Percentiles rank a stretch among this genome's conserved stretches.
Evolutionary conservation across 352 stramenopile genomes (phyloP).

Genomic region (Phytophthora crassamura): DNA sequence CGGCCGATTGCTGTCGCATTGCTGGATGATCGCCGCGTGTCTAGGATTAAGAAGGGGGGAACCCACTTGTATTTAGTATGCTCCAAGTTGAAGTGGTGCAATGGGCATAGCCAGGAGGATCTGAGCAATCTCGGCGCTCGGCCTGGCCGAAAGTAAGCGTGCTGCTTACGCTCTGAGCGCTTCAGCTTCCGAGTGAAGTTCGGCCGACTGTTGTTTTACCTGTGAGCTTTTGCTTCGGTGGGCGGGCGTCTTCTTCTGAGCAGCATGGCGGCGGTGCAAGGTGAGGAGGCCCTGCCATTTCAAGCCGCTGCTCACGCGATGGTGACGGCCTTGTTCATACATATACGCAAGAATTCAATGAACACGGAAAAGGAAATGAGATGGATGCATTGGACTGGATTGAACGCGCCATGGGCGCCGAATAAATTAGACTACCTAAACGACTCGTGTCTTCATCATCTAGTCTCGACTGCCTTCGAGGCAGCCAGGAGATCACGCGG

Average conservation of each 20-base stretch:
- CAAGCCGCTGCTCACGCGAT: background rate
- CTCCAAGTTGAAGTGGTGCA: too few relatives aligned
- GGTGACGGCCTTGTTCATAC: background rate
- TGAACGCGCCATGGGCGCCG: background rate
- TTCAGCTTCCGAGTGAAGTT: too few relatives aligned
- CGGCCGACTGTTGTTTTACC: too few relatives aligned
- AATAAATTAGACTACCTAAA: conserved; percentile 23
- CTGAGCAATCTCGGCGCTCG: too few relatives aligned
- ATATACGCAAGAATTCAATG: background rate
- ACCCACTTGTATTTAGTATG: too few relatives aligned
- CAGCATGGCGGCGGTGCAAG: too few relatives aligned
- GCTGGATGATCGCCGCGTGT: background rate
- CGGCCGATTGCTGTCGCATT: conserved; percentile 13
- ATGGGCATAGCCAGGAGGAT: too few relatives aligned
- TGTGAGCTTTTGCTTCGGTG: too few relatives aligned
- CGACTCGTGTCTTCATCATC: conserved; percentile 8
- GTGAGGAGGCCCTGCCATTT: too few relatives aligned
- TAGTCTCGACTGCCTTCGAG: background rate
- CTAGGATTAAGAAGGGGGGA: conserved; percentile 6
- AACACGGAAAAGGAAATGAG: conserved; percentile 2
- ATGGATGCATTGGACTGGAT: background rate
- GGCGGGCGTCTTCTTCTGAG: too few relatives aligned
- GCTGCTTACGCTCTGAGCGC: too few relatives aligned
- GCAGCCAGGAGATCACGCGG: background rate
- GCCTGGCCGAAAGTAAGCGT: too few relatives aligned